Evolutionary conservation across 805 yeast species (phyloP), one percentile per base, ranked within the genome.

Genomic region (Debaryomyces maramus): DNA sequence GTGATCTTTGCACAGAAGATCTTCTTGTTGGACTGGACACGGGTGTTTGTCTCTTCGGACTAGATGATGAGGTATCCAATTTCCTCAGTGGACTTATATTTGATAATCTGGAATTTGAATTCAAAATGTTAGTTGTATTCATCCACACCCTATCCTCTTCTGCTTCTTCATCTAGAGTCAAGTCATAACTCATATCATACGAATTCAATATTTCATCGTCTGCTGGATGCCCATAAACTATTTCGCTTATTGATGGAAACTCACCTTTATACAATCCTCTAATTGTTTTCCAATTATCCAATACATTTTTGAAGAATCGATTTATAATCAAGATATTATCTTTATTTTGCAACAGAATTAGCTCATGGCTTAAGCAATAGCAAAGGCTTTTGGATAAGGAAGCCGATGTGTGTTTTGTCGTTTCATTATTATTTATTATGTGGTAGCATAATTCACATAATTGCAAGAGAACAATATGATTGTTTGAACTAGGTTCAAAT

Each of bases 351-450:
- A 54, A 52, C 36, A 65, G 60, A 10, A 60, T 43, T 18, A 59
- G 38, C 47, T 76, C 77, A 32, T 83, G 83, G 40, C 83, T 73
- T 22, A 85, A 48, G 10, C 83, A 72, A 14, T 82, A 78, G 6
- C 77, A 67, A 31, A 83, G 52, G 18, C 77, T 63, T 46, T 69
- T 73, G 32, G 83, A 62, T 16, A 77, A 46, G 5, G 73, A 52
- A 7, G 52, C 38, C 10, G 70, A 44, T 9, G 63, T 61, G 47
- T 76, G 83, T 45, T 63, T 70, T 16, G 85, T 77, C 1, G 46
- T 44, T 3, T 57, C 54, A 1, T 51, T 21, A 32, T 66, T 60
- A 3, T 53, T 44, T n/a, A 77, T 53, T 9, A 79, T 61, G 10
- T 64, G 60, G n/a, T 42, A 27, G 43, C 63, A 60, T 23, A 68